phyloP scores from a whole-genome alignment of 352 stramenopile species.

The Phytophthora colocasiae region DNA sequence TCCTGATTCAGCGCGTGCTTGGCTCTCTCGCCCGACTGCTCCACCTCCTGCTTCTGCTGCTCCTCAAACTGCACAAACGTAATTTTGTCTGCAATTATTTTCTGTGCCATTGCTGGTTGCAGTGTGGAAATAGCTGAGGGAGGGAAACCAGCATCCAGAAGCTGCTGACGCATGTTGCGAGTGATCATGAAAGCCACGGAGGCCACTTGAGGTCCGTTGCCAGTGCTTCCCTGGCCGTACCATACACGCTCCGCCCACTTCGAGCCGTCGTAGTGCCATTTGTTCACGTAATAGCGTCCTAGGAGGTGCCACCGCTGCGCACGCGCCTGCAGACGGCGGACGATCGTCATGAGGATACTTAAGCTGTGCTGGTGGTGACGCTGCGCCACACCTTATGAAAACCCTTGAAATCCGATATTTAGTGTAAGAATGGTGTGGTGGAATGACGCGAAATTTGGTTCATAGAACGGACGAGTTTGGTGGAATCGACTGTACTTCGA shows the following conservation, averaged over 20 bases:
- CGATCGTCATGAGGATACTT: conserved; percentile 31
- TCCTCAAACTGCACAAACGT: conserved; percentile 62
- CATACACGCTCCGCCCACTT: conserved; percentile 79
- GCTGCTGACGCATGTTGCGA: conserved; percentile 69
- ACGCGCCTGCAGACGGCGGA: conserved; percentile 50
- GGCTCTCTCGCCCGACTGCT: conserved; percentile 27
- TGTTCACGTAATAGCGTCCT: conserved; percentile 82
- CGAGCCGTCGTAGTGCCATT: conserved; percentile 84
- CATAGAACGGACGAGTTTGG: not conserved
- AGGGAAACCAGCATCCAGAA: conserved; percentile 64
- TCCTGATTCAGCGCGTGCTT: conserved; percentile 32
- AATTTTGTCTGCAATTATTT: conserved; percentile 65
- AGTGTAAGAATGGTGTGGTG: conserved; percentile 5
- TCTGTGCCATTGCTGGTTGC: conserved; percentile 62
- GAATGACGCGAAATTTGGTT: conserved; percentile 25
- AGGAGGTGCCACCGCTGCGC: conserved; percentile 72
- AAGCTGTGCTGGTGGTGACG: conserved; percentile 1
- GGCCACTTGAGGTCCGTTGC: conserved; percentile 51
- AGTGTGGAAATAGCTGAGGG: conserved; percentile 66
- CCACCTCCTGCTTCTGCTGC: conserved; percentile 41
- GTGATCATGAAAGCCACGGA: conserved; percentile 91
- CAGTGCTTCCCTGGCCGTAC: conserved; percentile 61
- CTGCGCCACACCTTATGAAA: too few relatives aligned
- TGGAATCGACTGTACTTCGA: not conserved
- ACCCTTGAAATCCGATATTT: not conserved